These are phyloP conservation scores for Angomonas desouzai DNA, from an alignment of 208 protist genomes.

Conservation along the genomic window DNA sequence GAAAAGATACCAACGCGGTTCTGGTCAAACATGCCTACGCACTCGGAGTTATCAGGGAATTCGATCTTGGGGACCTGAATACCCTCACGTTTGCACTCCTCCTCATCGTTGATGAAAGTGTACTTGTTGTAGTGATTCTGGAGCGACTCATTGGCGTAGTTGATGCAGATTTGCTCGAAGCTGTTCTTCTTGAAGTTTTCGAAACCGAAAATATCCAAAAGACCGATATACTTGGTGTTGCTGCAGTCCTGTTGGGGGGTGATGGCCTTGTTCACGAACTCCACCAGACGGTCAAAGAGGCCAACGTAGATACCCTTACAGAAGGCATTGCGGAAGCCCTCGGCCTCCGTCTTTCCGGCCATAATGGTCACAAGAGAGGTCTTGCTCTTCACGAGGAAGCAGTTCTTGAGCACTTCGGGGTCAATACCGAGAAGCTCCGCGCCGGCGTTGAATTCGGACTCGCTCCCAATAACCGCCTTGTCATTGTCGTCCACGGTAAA, in stretches of 20 bases:
- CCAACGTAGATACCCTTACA: constrained; percentile 88
- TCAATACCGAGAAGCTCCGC: constrained; percentile 68
- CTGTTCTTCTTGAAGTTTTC: constrained; percentile 94
- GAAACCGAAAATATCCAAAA: constrained; percentile 97
- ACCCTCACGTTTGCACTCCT: constrained; percentile 83
- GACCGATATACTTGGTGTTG: constrained; percentile 86
- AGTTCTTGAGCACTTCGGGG: constrained; percentile 44
- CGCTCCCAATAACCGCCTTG: constrained; percentile 54
- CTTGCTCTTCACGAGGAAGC: constrained; percentile 76
- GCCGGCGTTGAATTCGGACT: constrained; percentile 36
- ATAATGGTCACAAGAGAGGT: constrained; percentile 77
- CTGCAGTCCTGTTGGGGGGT: constrained; percentile 39
- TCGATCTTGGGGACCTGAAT: constrained; percentile 72
- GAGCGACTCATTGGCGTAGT: constrained; percentile 97
- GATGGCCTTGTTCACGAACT: constrained; percentile 79
- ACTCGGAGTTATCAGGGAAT: constrained; percentile 87
- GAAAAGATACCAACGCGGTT: constrained; percentile 73
- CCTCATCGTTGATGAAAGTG: constrained; percentile 94
- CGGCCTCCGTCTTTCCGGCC: constrained; percentile 71
- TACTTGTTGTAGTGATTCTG: constrained; percentile 98
- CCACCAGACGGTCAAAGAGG: constrained; percentile 89
- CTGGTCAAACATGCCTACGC: constrained; percentile 85
- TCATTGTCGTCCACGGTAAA: constrained; percentile 82
- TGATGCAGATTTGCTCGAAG: constrained; percentile 98
- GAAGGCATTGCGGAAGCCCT: constrained; percentile 78